Evolutionary conservation across 805 yeast species (phyloP).

Genomic region (Saccharomycopsis lassenensis): DNA sequence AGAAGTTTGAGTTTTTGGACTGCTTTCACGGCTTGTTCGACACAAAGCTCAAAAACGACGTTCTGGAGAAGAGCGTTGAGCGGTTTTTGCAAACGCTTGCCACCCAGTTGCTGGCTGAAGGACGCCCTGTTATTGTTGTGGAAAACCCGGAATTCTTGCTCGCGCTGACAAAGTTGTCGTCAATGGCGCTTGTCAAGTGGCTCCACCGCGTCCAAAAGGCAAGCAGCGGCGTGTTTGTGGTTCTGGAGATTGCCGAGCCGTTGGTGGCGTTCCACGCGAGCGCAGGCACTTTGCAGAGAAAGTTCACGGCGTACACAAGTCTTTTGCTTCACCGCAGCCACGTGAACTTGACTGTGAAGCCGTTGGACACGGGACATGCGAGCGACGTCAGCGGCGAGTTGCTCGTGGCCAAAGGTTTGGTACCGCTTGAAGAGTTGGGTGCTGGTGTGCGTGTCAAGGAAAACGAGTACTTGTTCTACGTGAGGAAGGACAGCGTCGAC

Average conservation of each 20-base stretch:
- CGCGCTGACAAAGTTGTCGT: slow-evolving; percentile 5
- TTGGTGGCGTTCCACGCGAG: slow-evolving; percentile 8
- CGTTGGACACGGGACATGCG: slow-evolving; percentile 17
- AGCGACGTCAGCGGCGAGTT: slow-evolving; percentile 16
- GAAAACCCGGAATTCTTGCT: slow-evolving; percentile 14
- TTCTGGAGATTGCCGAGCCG: slow-evolving; percentile 2
- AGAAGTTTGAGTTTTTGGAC: slow-evolving; percentile 11
- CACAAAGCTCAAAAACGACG: not conserved
- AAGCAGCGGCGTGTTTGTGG: slow-evolving; percentile 3
- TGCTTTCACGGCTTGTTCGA: slow-evolving; percentile 12
- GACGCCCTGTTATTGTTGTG: slow-evolving; percentile 5
- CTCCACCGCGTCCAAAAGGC: slow-evolving; percentile 3
- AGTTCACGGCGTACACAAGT: slow-evolving; percentile 10
- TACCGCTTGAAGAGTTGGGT: not conserved
- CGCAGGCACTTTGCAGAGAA: slow-evolving; percentile 5
- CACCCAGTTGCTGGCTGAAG: not conserved
- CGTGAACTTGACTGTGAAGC: slow-evolving; percentile 12
- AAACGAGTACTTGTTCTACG: slow-evolving; percentile 15
- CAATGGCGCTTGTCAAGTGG: slow-evolving; percentile 6
- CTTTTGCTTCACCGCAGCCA: slow-evolving; percentile 4
- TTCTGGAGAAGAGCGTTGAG: slow-evolving; percentile 1
- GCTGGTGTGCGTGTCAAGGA: slow-evolving; percentile 4
- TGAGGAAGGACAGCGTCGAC: slow-evolving; percentile 13
- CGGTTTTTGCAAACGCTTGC: not conserved
- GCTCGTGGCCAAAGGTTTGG: slow-evolving; percentile 9